phyloP scores from a whole-genome alignment of 768 basidiomycete species.

The Boletus patriciae region DNA sequence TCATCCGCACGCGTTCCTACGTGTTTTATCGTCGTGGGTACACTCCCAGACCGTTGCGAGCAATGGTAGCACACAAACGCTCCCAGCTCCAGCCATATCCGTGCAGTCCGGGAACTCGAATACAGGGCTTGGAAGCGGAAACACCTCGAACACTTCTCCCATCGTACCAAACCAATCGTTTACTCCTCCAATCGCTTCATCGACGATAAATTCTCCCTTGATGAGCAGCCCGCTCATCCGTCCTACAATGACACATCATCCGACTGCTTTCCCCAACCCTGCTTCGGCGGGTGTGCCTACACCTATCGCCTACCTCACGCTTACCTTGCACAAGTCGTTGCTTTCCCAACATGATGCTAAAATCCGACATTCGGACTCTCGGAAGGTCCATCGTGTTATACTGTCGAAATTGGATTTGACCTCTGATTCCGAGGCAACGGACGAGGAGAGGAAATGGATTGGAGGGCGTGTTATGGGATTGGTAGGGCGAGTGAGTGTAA shows the following conservation, averaged over 20 bases:
- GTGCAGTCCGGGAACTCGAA: conserved; percentile 15
- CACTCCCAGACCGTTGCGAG: conserved; percentile 20
- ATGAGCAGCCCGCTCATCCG: conserved; percentile 8
- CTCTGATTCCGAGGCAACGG: conserved; percentile 33
- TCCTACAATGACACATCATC: conserved; percentile 6
- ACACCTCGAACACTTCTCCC: conserved; percentile 21
- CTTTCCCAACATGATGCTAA: conserved; percentile 31
- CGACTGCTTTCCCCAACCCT: conserved; percentile 16
- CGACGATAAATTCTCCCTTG: conserved; percentile 9
- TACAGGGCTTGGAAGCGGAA: conserved; percentile 10
- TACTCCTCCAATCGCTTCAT: not conserved
- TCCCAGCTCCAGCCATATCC: conserved; percentile 35
- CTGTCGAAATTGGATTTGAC: conserved; percentile 54
- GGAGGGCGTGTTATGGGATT: conserved; percentile 40
- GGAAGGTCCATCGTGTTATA: conserved; percentile 62
- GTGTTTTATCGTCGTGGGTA: conserved; percentile 41
- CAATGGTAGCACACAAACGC: conserved; percentile 17
- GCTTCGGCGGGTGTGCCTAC: not conserved
- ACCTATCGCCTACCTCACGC: conserved; percentile 24
- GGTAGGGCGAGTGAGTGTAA: conserved; percentile 37
- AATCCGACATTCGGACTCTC: conserved; percentile 45
- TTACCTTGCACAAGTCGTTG: conserved; percentile 22
- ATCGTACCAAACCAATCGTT: conserved; percentile 7
- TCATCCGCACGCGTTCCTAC: conserved; percentile 58
- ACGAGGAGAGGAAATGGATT: conserved; percentile 33